phyloP scores from a whole-genome alignment of 2,329 filamentous ascomycete genomes.

The Sordariomycetes sp. region DNA sequence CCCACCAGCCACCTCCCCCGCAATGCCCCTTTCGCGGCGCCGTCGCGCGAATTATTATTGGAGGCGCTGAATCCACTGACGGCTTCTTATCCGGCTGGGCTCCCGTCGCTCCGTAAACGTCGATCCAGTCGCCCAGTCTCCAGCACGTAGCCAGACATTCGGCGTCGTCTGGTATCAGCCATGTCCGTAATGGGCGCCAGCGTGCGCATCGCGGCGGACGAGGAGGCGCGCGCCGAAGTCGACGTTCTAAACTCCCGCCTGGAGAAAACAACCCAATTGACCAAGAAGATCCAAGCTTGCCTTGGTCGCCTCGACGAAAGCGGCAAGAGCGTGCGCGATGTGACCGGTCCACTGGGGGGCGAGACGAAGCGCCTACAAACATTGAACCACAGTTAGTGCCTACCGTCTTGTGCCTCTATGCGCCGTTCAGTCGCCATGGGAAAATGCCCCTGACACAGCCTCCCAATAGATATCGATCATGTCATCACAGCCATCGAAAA shows the following conservation, averaged over 20 bases:
- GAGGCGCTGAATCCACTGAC: background rate
- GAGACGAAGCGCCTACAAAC: conserved; percentile 84
- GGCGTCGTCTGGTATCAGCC: background rate
- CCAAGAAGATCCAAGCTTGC: conserved; percentile 89
- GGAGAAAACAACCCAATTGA: conserved; percentile 85
- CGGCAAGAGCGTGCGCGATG: conserved; percentile 81
- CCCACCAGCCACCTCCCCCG: background rate
- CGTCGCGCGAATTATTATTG: background rate
- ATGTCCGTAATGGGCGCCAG: conserved; percentile 39
- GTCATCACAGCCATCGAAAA: conserved; percentile 79
- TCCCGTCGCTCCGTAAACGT: background rate
- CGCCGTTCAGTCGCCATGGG: background rate
- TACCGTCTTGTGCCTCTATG: background rate
- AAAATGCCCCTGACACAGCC: background rate
- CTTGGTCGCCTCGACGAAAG: conserved; percentile 73
- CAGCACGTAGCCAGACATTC: background rate
- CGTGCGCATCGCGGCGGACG: conserved; percentile 40
- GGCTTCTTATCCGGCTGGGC: too few relatives aligned
- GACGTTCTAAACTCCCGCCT: conserved; percentile 61
- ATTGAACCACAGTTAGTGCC: conserved; percentile 59
- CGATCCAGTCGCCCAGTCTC: background rate
- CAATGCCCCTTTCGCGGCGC: conserved; percentile 1
- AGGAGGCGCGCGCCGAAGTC: conserved; percentile 56
- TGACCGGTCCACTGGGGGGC: conserved; percentile 81
- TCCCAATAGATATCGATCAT: conserved; percentile 61